Percentiles rank a stretch among this genome's conserved stretches.
Conservation (phyloP, 164 flowering plant species). For the Echeveria elegans region DNA sequence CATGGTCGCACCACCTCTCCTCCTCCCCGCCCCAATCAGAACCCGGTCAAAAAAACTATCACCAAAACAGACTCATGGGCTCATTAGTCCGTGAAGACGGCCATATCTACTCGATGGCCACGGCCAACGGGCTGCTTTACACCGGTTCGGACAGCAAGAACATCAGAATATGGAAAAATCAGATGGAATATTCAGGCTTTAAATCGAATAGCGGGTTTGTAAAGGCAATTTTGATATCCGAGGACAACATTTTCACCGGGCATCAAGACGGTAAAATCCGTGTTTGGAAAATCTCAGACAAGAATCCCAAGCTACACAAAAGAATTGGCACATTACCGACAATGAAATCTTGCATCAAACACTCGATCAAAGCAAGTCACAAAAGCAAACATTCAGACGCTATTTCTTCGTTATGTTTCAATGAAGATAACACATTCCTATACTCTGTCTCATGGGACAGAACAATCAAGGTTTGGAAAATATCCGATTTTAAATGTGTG, state of each 20-base stretch:
- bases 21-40: not conserved
- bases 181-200: conserved; percentile 42
- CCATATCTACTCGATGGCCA: conserved; percentile 47
- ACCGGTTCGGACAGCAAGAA: conserved; percentile 62
- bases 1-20: not conserved
- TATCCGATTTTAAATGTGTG: conserved; percentile 31
- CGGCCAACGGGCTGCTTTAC: conserved; percentile 37
- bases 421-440: conserved; percentile 29
- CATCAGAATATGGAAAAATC: conserved; percentile 53
- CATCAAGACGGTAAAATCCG: conserved; percentile 62
- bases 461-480: conserved; percentile 49
- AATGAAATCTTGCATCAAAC: conserved; percentile 25
- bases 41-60: not conserved
- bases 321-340: conserved; percentile 39
- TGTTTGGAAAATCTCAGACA: conserved; percentile 40
- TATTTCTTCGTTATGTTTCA: conserved; percentile 38
- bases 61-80: conserved; percentile 26
- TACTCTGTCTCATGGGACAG: conserved; percentile 59
- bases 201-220: conserved; percentile 57
- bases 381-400: conserved; percentile 42
- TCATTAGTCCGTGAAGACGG: conserved; percentile 59
- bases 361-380: conserved; percentile 32
- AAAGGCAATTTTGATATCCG: conserved; percentile 39
- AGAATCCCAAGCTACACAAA: conserved; percentile 24
- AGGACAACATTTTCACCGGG: conserved; percentile 42